phyloP scores from a whole-genome alignment of 176 grass and related monocot species.

The maize (Zea mays) region Zm-B73-REFERENCE-NAM-5.0 NC_050103.1:110343001-110343500 shows the following conservation, averaged over 20 bases:
- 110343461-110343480: slow-evolving; percentile 99
- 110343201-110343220: slow-evolving; percentile 96
- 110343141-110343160: slow-evolving; percentile 15
- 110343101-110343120: slow-evolving; percentile 34
- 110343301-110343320: slow-evolving; percentile 22
- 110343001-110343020: slow-evolving; percentile 95
- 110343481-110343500: slow-evolving; percentile 89
- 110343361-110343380: slow-evolving; percentile 1
- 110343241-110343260: slow-evolving; percentile 85
- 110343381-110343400: background rate
- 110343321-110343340: slow-evolving; percentile 19
- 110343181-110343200: slow-evolving; percentile 95
- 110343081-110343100: slow-evolving; percentile 76
- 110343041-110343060: slow-evolving; percentile 97
- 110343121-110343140: slow-evolving; percentile 24
- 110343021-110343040: slow-evolving; percentile 88
- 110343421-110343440: slow-evolving; percentile 94
- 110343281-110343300: slow-evolving; percentile 86
- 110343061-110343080: slow-evolving; percentile 84
- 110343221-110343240: slow-evolving; percentile 93
- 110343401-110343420: background rate
- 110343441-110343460: slow-evolving; percentile 95
- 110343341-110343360: slow-evolving; percentile 2
- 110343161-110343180: slow-evolving; percentile 78
- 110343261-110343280: slow-evolving; percentile 87